Conservation (phyloP, 169 alveolate genomes). For the Cryptosporidium baileyi region DNA sequence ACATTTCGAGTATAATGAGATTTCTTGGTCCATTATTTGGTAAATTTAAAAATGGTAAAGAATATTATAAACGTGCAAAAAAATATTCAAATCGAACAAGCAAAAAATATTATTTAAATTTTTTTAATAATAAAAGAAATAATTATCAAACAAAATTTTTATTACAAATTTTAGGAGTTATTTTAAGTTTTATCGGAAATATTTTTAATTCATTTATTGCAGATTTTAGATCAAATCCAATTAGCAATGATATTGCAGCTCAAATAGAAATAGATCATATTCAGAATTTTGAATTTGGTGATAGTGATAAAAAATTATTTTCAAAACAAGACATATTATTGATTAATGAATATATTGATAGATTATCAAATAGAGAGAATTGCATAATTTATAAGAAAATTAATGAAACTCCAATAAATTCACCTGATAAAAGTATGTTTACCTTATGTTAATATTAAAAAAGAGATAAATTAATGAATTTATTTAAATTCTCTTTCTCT, state of each 20-base stretch:
- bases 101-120: background rate
- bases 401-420: background rate
- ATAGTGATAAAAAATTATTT: background rate
- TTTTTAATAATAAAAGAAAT: conserved; percentile 39
- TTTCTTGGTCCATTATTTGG: background rate
- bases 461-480: background rate
- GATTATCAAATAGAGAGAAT: conserved; percentile 16
- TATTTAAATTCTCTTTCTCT: conserved; percentile 7
- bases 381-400: conserved; percentile 2
- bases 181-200: conserved; percentile 34
- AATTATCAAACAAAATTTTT: conserved; percentile 30
- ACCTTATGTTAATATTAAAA: conserved; percentile 4
- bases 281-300: background rate
- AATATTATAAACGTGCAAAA: conserved; percentile 26
- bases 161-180: conserved; percentile 24
- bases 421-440: background rate
- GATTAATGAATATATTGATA: conserved; percentile 36
- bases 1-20: conserved; percentile 36
- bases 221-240: background rate
- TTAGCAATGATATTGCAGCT: background rate
- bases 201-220: conserved; percentile 9
- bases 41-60: background rate
- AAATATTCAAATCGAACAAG: background rate
- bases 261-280: conserved; percentile 1
- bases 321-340: conserved; percentile 36